These are phyloP conservation scores for Acer yangbiense DNA, from an alignment of 345 rosid species.

Conservation along the genomic window DNA sequence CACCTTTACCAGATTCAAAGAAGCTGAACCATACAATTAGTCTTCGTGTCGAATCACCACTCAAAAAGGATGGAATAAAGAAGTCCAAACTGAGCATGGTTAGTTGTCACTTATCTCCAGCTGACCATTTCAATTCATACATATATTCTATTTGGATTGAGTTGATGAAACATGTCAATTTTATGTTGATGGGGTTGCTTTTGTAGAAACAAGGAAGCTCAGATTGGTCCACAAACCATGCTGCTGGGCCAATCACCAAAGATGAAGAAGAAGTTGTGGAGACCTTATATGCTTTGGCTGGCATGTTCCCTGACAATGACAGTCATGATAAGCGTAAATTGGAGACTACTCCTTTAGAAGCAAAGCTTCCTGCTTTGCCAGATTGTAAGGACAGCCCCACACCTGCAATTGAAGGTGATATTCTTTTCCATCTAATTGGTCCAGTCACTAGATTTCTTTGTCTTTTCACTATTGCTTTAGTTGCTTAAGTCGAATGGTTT, in stretches of 20 bases:
- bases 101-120: constrained; percentile 27
- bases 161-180: constrained; percentile 2
- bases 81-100: constrained; percentile 54
- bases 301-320: constrained; percentile 52
- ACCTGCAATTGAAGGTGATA: constrained; percentile 25
- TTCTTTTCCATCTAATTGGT: background rate
- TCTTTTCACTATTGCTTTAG: background rate
- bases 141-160: constrained; percentile 13
- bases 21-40: constrained; percentile 41
- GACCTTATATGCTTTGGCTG: constrained; percentile 79
- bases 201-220: constrained; percentile 32
- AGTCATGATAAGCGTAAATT: constrained; percentile 27
- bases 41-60: constrained; percentile 36
- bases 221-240: constrained; percentile 25
- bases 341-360: constrained; percentile 28
- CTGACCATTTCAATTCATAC: constrained; percentile 22
- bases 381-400: constrained; percentile 27
- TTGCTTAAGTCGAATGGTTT: constrained; percentile 4
- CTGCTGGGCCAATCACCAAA: constrained; percentile 66
- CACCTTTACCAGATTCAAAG: constrained; percentile 56
- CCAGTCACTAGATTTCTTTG: background rate
- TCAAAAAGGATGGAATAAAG: constrained; percentile 42
- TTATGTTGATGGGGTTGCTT: constrained; percentile 18
- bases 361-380: constrained; percentile 27
- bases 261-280: constrained; percentile 98